phyloP scores from a whole-genome alignment of 495 filamentous ascomycete genomes.

The Xylaria nigripes region DNA sequence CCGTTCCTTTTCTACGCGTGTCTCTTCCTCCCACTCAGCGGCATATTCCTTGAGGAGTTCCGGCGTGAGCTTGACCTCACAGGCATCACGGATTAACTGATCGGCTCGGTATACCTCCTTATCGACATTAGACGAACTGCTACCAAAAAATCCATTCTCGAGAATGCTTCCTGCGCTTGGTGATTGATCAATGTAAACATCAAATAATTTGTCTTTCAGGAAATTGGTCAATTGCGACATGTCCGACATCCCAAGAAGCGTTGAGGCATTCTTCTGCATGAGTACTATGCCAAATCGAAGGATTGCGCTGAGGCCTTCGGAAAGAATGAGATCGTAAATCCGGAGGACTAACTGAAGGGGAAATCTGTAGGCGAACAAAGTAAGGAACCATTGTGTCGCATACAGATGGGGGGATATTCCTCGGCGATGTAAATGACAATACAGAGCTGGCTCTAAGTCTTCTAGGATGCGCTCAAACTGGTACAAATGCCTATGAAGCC shows the following conservation, averaged over 20 bases:
- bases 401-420: constrained; percentile 87
- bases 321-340: constrained; percentile 93
- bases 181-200: constrained; percentile 90
- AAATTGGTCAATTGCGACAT: constrained; percentile 81
- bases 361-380: constrained; percentile 97
- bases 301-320: constrained; percentile 87
- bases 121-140: constrained; percentile 69
- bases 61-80: constrained; percentile 74
- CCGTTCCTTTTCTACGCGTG: constrained; percentile 64
- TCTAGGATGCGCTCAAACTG: constrained; percentile 93
- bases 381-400: constrained; percentile 98
- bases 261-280: constrained; percentile 83
- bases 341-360: constrained; percentile 91
- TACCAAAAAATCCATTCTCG: constrained; percentile 96
- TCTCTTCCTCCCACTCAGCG: constrained; percentile 86
- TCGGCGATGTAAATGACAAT: constrained; percentile 85
- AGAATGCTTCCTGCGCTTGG: constrained; percentile 81
- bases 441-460: constrained; percentile 86
- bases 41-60: constrained; percentile 74
- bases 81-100: constrained; percentile 86
- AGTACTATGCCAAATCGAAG: constrained; percentile 88
- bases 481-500: constrained; percentile 85
- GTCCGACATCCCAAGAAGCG: constrained; percentile 78
- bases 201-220: constrained; percentile 88
- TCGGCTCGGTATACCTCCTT: constrained; percentile 96